Percentiles rank a stretch among this genome's conserved stretches.
Conservation (phyloP, 768 basidiomycete genomes). For the Kwoniella bestiolae region DNA sequence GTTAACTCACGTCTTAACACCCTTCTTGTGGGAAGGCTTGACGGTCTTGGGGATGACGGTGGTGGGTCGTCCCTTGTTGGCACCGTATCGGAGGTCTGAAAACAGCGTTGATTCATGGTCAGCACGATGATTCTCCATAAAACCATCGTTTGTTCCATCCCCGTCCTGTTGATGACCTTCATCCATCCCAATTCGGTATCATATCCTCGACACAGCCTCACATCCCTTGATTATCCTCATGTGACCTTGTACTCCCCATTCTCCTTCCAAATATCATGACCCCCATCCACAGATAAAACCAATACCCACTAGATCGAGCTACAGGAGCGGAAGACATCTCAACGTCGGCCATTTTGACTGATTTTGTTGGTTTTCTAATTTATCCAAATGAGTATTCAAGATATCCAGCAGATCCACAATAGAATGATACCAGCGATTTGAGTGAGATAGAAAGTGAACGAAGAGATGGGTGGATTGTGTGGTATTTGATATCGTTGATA, state of each 20-base stretch:
- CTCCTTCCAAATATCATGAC: no score
- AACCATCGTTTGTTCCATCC: no score
- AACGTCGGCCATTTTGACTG: constrained; percentile 53
- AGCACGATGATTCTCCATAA: no score
- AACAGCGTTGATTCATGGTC: not conserved
- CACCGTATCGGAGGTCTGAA: constrained; percentile 79
- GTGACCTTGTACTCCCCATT: no score
- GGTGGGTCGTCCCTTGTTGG: constrained; percentile 86
- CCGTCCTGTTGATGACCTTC: no score
- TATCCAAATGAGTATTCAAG: not conserved
- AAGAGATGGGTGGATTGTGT: no score
- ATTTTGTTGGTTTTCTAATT: constrained; percentile 12
- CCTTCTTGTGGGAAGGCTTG: constrained; percentile 90
- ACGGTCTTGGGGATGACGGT: constrained; percentile 75
- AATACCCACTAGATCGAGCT: constrained; percentile 50
- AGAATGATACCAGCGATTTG: no score
- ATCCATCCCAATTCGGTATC: no score
- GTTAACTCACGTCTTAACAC: constrained; percentile 70
- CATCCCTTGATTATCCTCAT: no score
- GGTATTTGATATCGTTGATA: no score
- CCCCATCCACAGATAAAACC: not conserved
- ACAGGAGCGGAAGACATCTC: constrained; percentile 50
- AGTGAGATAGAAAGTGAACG: no score
- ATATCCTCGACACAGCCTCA: no score
- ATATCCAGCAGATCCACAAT: not conserved